Evolutionary conservation across 2,329 filamentous ascomycete genomes (phyloP).

Genomic region (Claviceps capensis): DNA sequence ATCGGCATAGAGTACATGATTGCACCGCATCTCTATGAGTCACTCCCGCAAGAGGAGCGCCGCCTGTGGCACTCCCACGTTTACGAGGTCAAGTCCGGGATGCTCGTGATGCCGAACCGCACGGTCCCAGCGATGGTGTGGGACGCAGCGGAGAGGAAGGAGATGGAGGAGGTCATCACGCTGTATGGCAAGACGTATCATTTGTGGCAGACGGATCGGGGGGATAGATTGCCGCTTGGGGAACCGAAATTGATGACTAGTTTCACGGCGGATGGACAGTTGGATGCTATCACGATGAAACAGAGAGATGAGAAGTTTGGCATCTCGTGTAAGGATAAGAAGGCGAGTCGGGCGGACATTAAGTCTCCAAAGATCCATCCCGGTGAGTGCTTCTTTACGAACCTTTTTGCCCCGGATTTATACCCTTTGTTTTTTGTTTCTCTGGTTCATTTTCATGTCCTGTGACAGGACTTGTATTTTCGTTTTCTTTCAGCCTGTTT

Average conservation of each 20-base stretch:
- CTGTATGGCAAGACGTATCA: slow-evolving; percentile 79
- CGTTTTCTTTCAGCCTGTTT: too few relatives aligned
- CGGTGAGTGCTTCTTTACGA: slow-evolving; percentile 13
- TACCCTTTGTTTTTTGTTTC: not conserved
- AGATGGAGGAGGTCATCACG: slow-evolving; percentile 64
- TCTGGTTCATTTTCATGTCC: too few relatives aligned
- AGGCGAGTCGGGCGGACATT: slow-evolving; percentile 28
- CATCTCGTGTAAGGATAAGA: slow-evolving; percentile 30
- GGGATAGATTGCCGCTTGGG: slow-evolving; percentile 42
- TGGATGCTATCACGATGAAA: slow-evolving; percentile 32
- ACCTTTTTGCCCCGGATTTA: not conserved
- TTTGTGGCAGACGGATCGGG: slow-evolving; percentile 72
- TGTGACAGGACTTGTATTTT: too few relatives aligned
- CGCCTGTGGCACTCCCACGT: slow-evolving; percentile 66
- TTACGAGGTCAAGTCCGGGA: slow-evolving; percentile 64
- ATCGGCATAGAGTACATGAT: slow-evolving; percentile 89
- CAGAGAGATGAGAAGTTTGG: slow-evolving; percentile 33
- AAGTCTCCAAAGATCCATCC: slow-evolving; percentile 27
- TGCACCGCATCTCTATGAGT: slow-evolving; percentile 51
- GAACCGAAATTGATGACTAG: slow-evolving; percentile 42
- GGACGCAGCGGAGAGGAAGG: slow-evolving; percentile 63
- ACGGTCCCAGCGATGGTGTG: slow-evolving; percentile 46
- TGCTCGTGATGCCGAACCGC: slow-evolving; percentile 64
- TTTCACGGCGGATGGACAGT: slow-evolving; percentile 33
- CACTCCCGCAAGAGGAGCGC: slow-evolving; percentile 52